Evolutionary conservation across 192 early-diverging fungal species (phyloP).

Genomic region (Podila epigama): DNA sequence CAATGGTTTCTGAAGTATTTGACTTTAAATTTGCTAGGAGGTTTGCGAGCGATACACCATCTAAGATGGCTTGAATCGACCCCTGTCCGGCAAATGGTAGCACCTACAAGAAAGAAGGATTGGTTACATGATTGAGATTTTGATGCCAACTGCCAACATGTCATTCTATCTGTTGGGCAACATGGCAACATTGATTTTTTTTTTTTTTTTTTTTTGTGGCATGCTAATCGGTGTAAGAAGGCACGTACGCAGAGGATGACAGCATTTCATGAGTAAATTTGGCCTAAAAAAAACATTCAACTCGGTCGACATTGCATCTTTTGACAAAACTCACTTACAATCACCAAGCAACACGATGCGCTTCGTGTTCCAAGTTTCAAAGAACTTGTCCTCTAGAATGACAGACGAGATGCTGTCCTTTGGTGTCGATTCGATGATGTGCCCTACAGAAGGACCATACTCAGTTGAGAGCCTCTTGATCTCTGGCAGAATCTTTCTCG

Average conservation of each 20-base stretch:
- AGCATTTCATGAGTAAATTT: no score
- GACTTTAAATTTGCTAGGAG: conserved; percentile 7
- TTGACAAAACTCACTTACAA: not conserved
- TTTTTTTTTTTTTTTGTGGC: conserved; percentile 21
- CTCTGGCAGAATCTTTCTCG: not conserved
- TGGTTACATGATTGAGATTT: not conserved
- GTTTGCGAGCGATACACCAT: conserved; percentile 20
- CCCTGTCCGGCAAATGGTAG: conserved; percentile 35
- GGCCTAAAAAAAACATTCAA: no score
- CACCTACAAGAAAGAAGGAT: conserved; percentile 7
- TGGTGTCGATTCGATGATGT: conserved; percentile 11
- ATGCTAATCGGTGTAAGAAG: not conserved
- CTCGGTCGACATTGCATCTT: no score
- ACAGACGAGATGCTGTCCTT: conserved; percentile 20
- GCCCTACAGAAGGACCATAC: conserved; percentile 7
- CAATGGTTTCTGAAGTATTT: not conserved
- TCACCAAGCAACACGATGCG: conserved; percentile 31
- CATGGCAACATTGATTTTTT: no score
- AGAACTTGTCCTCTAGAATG: conserved; percentile 27
- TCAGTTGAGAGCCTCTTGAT: not conserved
- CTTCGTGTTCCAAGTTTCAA: conserved; percentile 28
- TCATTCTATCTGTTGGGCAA: no score
- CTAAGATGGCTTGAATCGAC: conserved; percentile 24
- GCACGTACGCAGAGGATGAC: no score
- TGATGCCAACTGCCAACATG: not conserved